Base-by-base conservation (phyloP, 345 rosid genomes). In the Boechera divaricarpa region DNA sequence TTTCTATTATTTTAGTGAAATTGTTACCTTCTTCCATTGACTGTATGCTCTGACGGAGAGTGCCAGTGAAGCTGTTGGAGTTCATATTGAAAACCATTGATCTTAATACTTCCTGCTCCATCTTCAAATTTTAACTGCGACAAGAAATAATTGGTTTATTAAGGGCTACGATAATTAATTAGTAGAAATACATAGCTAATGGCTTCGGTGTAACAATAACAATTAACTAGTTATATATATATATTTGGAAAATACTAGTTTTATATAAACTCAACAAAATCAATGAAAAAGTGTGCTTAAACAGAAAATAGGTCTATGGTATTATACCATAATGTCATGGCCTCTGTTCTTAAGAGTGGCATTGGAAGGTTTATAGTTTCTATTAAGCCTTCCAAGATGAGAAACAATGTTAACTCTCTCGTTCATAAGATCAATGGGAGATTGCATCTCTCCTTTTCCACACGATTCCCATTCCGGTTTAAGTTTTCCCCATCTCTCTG, bases 61-160 rank as follows among this genome's bases (percentile, higher is more conserved):
- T 91, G 93, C 98, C 98, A 93, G 47, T 93, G 98, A 69, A 75
- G 84, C 69, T 89, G 95, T 45, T 77, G 83, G 29, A 93, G 95
- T 51, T 80, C 70, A 67, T 86, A 93, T 21, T 69, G 59, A 1
- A 75, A 73, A 10, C 80, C 85, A 79, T 87, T 86, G 1, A 89
- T 66, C 64, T 65, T 42, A 21, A 91, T 75, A 54, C 78, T 83
- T 54, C 95, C 93, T 1, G 88, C 97, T 2, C 74, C 71, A 56
- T 74, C 85, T 55, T 81, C 70, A 52, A 93, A 69, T 87, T 83
- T 85, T 77, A 71, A 9, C 69, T 73, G 61, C 44, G 32, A 52
- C 33, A 60, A 21, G 6, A 38, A 33, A 6, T 73, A 11, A 29
- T 12, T 41, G n/a, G 70, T 16, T 49, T 16, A 41, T 28, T 16